Percentiles rank a stretch among this genome's conserved stretches.
These are phyloP conservation scores for Taphrina populina DNA, from an alignment of 1,139 yeast species.

Conservation along the genomic window DNA sequence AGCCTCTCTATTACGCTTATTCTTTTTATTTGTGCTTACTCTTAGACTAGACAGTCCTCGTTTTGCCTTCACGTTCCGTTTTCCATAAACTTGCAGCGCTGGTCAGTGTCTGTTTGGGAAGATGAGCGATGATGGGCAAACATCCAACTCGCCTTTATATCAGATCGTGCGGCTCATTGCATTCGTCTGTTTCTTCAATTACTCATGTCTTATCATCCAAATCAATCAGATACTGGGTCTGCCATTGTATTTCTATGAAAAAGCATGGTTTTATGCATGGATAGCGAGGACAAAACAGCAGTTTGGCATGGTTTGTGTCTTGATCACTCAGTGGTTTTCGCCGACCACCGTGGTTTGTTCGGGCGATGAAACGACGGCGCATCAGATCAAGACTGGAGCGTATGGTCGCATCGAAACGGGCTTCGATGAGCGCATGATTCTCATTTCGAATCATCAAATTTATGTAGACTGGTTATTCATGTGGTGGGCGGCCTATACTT, in stretches of 20 bases:
- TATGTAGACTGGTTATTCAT: conserved; percentile 88
- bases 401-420: conserved; percentile 42
- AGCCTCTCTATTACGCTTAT: no score
- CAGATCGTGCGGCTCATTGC: conserved; percentile 14
- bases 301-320: conserved; percentile 45
- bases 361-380: conserved; percentile 44
- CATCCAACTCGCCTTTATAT: conserved; percentile 1
- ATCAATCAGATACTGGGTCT: conserved; percentile 29
- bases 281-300: conserved; percentile 44
- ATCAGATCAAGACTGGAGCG: conserved; percentile 40
- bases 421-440: conserved; percentile 53
- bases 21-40: no score
- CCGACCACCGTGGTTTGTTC: conserved; percentile 45
- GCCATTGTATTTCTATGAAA: conserved; percentile 20
- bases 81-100: no score
- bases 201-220: conserved; percentile 17
- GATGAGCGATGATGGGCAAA: background rate
- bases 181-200: conserved; percentile 18
- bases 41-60: no score
- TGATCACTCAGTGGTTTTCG: conserved; percentile 44
- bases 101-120: no score
- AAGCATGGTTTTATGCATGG: conserved; percentile 31
- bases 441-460: conserved; percentile 77
- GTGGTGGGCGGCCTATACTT: conserved; percentile 83
- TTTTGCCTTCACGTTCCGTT: no score